phyloP scores from a whole-genome alignment of 805 yeast species.

The Priceomyces medius region DNA sequence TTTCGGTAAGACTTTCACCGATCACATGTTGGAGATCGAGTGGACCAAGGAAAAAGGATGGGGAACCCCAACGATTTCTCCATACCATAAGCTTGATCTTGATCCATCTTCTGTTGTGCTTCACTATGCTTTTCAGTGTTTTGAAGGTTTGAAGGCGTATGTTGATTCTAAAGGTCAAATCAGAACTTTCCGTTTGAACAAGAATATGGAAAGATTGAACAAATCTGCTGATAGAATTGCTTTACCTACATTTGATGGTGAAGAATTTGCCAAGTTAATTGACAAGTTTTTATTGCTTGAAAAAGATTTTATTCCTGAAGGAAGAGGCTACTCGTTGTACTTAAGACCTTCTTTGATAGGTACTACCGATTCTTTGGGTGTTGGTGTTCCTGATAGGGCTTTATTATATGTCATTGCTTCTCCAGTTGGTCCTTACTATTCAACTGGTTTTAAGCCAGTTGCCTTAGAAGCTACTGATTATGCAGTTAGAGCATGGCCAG shows the following conservation, averaged over 20 bases:
- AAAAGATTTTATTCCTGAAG: slow-evolving; percentile 74
- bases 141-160: slow-evolving; percentile 96
- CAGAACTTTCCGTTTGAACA: slow-evolving; percentile 87
- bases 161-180: slow-evolving; percentile 57
- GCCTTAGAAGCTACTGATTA: slow-evolving; percentile 91
- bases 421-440: slow-evolving; percentile 91
- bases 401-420: slow-evolving; percentile 83
- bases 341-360: slow-evolving; percentile 95
- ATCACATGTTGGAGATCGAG: slow-evolving; percentile 84
- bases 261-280: slow-evolving; percentile 71
- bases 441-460: slow-evolving; percentile 95
- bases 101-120: slow-evolving; percentile 91
- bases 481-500: slow-evolving; percentile 99
- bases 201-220: slow-evolving; percentile 90
- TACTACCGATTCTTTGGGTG: slow-evolving; percentile 86
- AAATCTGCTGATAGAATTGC: slow-evolving; percentile 85
- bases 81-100: slow-evolving; percentile 70
- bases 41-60: slow-evolving; percentile 82
- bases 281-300: slow-evolving; percentile 76
- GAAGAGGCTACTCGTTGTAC: slow-evolving; percentile 87
- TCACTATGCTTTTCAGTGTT: slow-evolving; percentile 93
- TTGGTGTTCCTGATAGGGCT: slow-evolving; percentile 77
- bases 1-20: slow-evolving; percentile 62
- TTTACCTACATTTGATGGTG: slow-evolving; percentile 80
- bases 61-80: slow-evolving; percentile 85